Evolutionary conservation across 2,329 filamentous ascomycete genomes (phyloP), one percentile per base, ranked within the genome.

Genomic region (Exophiala sideris): DNA sequence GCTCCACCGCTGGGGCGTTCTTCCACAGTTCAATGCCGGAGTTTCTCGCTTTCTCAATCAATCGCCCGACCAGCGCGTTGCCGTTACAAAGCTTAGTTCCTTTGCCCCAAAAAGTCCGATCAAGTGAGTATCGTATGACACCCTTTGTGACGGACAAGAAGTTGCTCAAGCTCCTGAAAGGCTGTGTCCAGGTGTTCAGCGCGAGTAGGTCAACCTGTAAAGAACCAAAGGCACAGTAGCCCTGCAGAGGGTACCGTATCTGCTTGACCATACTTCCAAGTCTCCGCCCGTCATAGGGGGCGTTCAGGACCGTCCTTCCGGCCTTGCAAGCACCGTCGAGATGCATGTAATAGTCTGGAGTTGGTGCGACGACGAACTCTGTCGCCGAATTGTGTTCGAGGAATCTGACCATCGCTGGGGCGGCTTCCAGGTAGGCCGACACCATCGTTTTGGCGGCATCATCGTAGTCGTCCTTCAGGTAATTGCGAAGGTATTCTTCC

Each of bases 361-460:
- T 36, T 39, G 53, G 41, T 9, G 29, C 42, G 10, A 49, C 18
- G 21, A 48, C 34, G 29, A 48, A 52, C 14, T 48, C 12, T 29
- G 42, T 44, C 1, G 42, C 42, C n/a, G 48, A 48, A 21, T 48
- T 12, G 6, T 58, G 44, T 48, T 63, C 57, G 10, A 73, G 59
- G 35, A 62, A 72, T 21, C 54, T 48, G 12, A 70, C 60, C 67
- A 72, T 68, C 50, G 58, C 39, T 0, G 69, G 68, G 0, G 64
- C 69, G 11, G 67, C 59, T 14, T 65, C 59, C 1, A 73, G 50
- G 50, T 66, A 72, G 1, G 67, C 67, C 4, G 41, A 14, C 14
- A 56, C 32, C 35, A 48, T 41, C 7, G 33, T 10, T 34, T 48
- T 52, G 16, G 16, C 3, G 2, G 39, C 33, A 36, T 20, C 40